A percentile compares a stretch with the other conserved stretches of the same genome.
These are phyloP conservation scores for Pythium grandisporangium DNA, from an alignment of 352 stramenopile genomes.

Conservation along the genomic window DNA sequence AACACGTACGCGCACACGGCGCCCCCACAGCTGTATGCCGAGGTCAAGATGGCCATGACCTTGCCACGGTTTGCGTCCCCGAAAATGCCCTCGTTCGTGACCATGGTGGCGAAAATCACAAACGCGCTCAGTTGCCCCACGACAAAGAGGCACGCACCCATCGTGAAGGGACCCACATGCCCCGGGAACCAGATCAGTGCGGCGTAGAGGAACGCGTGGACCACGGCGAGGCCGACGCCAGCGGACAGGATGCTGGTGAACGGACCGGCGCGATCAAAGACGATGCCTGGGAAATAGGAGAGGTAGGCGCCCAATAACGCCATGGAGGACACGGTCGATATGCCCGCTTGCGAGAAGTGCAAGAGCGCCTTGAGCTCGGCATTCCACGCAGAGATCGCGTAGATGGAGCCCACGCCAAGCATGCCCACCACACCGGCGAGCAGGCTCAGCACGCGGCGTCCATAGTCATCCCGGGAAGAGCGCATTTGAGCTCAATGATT, in stretches of 20 bases:
- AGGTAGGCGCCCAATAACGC: conserved; percentile 73
- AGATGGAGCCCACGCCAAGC: conserved; percentile 65
- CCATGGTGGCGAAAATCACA: conserved; percentile 66
- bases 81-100: conserved; percentile 73
- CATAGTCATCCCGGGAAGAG: too few species aligned
- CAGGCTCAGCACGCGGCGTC: conserved; percentile 25
- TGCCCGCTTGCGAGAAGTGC: conserved; percentile 62
- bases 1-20: conserved; percentile 73
- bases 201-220: conserved; percentile 34
- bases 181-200: conserved; percentile 29
- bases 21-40: conserved; percentile 68
- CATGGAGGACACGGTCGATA: conserved; percentile 66
- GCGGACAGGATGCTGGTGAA: conserved; percentile 48
- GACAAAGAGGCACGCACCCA: conserved; percentile 42
- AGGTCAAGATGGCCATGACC: conserved; percentile 61
- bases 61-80: conserved; percentile 61
- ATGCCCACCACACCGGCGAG: conserved; percentile 53
- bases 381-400: conserved; percentile 80
- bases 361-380: conserved; percentile 71
- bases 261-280: conserved; percentile 61
- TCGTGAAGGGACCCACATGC: conserved; percentile 28
- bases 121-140: conserved; percentile 67
- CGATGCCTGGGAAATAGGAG: conserved; percentile 55
- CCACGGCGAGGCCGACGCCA: conserved; percentile 21
- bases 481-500: too few species aligned